Conservation (phyloP, 768 basidiomycete genomes). For the Lactarius sp. region DNA sequence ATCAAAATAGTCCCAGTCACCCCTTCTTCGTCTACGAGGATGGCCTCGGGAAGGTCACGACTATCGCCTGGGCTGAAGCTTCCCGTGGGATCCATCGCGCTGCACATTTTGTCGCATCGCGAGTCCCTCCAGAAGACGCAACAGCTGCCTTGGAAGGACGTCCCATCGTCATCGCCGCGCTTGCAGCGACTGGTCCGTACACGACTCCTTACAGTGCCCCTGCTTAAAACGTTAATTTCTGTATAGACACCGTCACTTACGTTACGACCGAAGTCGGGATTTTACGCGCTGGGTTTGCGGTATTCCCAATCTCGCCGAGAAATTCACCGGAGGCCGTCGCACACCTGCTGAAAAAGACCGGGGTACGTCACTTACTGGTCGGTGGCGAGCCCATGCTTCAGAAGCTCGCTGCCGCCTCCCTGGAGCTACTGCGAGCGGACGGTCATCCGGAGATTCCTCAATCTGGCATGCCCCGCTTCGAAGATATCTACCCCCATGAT, state of each 20-base stretch:
- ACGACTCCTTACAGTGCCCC: not conserved
- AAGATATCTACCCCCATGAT: conserved; percentile 25
- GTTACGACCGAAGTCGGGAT: conserved; percentile 33
- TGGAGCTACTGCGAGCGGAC: conserved; percentile 14
- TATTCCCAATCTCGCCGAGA: conserved; percentile 38
- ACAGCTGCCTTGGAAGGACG: conserved; percentile 15
- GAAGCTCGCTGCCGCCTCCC: conserved; percentile 17
- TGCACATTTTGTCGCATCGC: conserved; percentile 17
- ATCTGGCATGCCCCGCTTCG: conserved; percentile 27
- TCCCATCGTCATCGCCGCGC: conserved; percentile 23
- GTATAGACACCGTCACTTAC: conserved; percentile 27
- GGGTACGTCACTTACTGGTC: conserved; percentile 31
- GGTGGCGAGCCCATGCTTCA: conserved; percentile 25
- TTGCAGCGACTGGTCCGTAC: conserved; percentile 26
- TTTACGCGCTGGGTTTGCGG: conserved; percentile 37
- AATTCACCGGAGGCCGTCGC: conserved; percentile 42
- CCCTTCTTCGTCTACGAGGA: conserved; percentile 26
- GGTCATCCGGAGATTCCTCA: conserved; percentile 4
- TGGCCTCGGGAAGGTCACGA: conserved; percentile 14
- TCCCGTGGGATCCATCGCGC: conserved; percentile 25
- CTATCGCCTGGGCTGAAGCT: conserved; percentile 25
- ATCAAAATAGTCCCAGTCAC: conserved; percentile 25
- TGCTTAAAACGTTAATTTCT: not conserved
- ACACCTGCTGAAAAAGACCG: conserved; percentile 30
- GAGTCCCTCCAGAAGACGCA: conserved; percentile 7